Conservation (phyloP, 805 yeast species). For the Cephaloascus fragrans region DNA sequence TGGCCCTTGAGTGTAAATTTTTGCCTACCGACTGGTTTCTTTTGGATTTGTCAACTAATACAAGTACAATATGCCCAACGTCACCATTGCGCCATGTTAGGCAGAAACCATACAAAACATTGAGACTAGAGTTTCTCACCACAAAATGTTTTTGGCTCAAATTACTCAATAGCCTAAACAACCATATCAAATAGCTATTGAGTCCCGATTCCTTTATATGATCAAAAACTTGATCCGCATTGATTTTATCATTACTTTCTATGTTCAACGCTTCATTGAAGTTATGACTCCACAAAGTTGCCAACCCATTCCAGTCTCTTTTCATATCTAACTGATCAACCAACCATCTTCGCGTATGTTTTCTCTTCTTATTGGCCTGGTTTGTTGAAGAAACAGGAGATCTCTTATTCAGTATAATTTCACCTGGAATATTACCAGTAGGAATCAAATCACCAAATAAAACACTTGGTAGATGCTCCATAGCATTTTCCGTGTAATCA, state of each 20-base stretch:
- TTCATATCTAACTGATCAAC: constrained; percentile 43
- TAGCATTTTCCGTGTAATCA: constrained; percentile 46
- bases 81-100: constrained; percentile 40
- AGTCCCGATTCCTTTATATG: constrained; percentile 9
- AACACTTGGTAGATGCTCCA: constrained; percentile 37
- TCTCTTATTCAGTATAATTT: constrained; percentile 19
- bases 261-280: constrained; percentile 7
- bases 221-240: constrained; percentile 8
- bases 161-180: constrained; percentile 9
- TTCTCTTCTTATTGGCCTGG: constrained; percentile 5
- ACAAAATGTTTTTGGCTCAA: constrained; percentile 37
- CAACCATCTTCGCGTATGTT: constrained; percentile 31
- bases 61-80: constrained; percentile 33
- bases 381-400: constrained; percentile 1
- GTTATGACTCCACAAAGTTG: constrained; percentile 32
- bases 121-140: constrained; percentile 45
- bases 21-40: constrained; percentile 46
- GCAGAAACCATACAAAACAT: constrained; percentile 43
- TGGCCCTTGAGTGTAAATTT: constrained; percentile 41
- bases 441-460: constrained; percentile 46
- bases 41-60: constrained; percentile 44
- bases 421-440: constrained; percentile 49
- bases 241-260: constrained; percentile 1
- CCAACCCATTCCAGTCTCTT: constrained; percentile 41
- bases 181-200: constrained; percentile 7